These are phyloP conservation scores for Taphrina deformans DNA, from an alignment of 1,139 yeast species.

Conservation along the genomic window DNA sequence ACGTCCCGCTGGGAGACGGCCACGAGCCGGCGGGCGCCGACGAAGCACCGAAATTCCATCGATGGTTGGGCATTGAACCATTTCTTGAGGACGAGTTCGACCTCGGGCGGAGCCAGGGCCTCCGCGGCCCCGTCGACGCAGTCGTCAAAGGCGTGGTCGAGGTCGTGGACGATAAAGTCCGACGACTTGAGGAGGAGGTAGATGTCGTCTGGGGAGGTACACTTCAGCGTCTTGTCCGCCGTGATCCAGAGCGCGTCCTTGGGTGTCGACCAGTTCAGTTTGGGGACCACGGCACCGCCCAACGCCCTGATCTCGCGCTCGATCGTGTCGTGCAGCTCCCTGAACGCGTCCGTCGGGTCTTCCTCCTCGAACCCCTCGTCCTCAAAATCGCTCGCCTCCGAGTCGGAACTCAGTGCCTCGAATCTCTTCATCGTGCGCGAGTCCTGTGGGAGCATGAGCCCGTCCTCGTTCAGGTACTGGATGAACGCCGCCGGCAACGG, in stretches of 20 bases:
- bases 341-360: conserved; percentile 52
- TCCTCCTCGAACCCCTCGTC: conserved; percentile 26
- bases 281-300: conserved; percentile 73
- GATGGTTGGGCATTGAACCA: conserved; percentile 87
- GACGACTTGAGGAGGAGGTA: conserved; percentile 81
- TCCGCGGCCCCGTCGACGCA: conserved; percentile 36
- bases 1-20: conserved; percentile 85
- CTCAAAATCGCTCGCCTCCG: conserved; percentile 41
- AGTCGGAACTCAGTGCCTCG: conserved; percentile 58
- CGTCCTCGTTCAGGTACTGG: conserved; percentile 71
- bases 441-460: conserved; percentile 64
- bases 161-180: conserved; percentile 80
- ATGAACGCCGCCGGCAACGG: conserved; percentile 70
- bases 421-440: conserved; percentile 60
- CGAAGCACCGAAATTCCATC: conserved; percentile 82
- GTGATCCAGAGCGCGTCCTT: conserved; percentile 92
- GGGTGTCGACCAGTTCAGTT: conserved; percentile 96
- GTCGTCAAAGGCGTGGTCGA: conserved; percentile 65
- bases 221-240: conserved; percentile 71
- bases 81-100: conserved; percentile 71
- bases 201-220: conserved; percentile 68
- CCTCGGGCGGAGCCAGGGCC: conserved; percentile 42
- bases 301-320: conserved; percentile 48
- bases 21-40: conserved; percentile 59
- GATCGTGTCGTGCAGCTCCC: conserved; percentile 59